Percentiles rank a stretch among this genome's conserved stretches.
phyloP scores from a whole-genome alignment of 2,329 filamentous ascomycete genomes.

The Escovopsis sp. region DNA sequence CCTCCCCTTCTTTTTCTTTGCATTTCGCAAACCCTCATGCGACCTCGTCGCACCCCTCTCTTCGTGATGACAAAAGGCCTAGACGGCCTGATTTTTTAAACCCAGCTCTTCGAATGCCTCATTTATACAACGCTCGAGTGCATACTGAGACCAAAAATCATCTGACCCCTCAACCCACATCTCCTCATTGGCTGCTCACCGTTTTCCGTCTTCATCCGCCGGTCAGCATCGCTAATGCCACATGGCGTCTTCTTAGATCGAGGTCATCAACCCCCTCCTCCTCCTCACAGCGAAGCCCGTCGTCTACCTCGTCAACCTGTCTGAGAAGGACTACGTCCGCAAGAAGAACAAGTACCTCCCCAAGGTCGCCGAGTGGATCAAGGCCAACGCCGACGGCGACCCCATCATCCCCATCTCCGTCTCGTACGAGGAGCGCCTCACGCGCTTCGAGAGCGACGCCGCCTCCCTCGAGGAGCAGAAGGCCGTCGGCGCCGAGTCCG shows the following conservation, averaged over 20 bases:
- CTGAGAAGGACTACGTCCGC: constrained; percentile 90
- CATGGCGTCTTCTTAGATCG: constrained; percentile 46
- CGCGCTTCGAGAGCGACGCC: constrained; percentile 61
- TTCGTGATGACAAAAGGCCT: constrained; percentile 97
- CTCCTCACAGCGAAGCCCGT: constrained; percentile 93
- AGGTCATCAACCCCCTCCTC: constrained; percentile 93
- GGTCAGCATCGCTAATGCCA: constrained; percentile 1
- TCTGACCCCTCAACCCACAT: not conserved
- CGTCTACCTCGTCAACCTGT: constrained; percentile 92
- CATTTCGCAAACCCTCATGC: not conserved
- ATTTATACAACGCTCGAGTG: constrained; percentile 57
- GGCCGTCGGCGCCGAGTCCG: constrained; percentile 71
- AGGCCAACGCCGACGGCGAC: constrained; percentile 74
- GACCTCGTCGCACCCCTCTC: constrained; percentile 15
- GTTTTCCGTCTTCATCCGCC: constrained; percentile 3
- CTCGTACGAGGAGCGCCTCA: constrained; percentile 81
- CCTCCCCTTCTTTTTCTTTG: constrained; percentile 8
- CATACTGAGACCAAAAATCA: constrained; percentile 64
- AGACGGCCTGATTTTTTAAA: constrained; percentile 80
- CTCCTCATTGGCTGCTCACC: not conserved
- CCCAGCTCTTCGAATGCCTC: constrained; percentile 99
- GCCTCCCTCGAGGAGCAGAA: constrained; percentile 78
- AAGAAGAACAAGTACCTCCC: constrained; percentile 99
- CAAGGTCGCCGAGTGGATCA: constrained; percentile 91
- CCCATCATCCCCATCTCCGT: constrained; percentile 90